Conservation (phyloP, 225 moss, liverwort and hornwort species). For the Polytrichum formosum region DNA sequence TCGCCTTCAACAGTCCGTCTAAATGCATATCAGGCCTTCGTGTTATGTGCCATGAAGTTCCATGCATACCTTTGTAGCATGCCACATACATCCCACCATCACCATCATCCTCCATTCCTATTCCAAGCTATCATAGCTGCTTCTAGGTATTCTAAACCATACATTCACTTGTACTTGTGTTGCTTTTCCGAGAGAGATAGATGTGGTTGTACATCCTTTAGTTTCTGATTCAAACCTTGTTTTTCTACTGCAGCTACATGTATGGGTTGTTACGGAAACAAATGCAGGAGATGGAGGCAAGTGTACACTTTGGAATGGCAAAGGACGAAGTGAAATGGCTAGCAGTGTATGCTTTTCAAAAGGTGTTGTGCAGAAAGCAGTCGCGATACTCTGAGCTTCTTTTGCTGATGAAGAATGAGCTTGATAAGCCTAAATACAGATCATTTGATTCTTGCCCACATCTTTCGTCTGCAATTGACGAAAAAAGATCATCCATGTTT, state of each 20-base stretch:
- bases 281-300: conserved; percentile 68
- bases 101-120: conserved; percentile 67
- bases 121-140: conserved; percentile 60
- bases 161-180: neutral
- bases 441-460: conserved; percentile 45
- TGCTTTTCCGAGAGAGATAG: neutral
- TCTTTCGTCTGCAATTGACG: conserved; percentile 71
- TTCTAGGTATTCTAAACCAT: conserved; percentile 39
- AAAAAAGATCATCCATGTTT: conserved; percentile 82
- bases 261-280: conserved; percentile 74
- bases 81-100: conserved; percentile 37
- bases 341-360: conserved; percentile 66
- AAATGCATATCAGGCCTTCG: conserved; percentile 85
- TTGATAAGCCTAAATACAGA: conserved; percentile 40
- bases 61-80: conserved; percentile 84
- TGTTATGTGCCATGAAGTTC: conserved; percentile 93
- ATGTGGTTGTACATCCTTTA: neutral
- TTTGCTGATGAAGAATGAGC: conserved; percentile 39
- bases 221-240: neutral
- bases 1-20: conserved; percentile 88
- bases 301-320: conserved; percentile 38
- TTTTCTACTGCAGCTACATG: conserved; percentile 66
- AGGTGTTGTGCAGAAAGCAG: conserved; percentile 78
- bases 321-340: conserved; percentile 80
- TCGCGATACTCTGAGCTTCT: conserved; percentile 68